Percentiles rank a stretch among this genome's conserved stretches.
Conservation (phyloP, 2,329 filamentous ascomycete genomes). For the Epicoccum sorghinum region DNA sequence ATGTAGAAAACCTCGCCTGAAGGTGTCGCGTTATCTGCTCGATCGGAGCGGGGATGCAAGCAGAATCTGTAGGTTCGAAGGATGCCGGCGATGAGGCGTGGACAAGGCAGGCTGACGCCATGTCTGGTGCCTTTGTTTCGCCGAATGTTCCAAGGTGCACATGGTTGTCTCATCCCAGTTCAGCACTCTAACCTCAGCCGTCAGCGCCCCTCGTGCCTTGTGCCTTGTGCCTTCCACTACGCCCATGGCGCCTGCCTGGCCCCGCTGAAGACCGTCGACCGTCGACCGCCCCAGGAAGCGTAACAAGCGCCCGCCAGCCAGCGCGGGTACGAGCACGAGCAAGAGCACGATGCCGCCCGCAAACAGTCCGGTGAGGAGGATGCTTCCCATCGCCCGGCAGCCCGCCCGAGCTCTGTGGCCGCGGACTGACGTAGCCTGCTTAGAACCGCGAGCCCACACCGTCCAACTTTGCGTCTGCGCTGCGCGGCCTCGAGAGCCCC, state of each 20-base stretch:
- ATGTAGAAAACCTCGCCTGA: not conserved
- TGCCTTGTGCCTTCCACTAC: constrained; percentile 15
- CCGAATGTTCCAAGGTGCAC: constrained; percentile 3
- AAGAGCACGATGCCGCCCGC: constrained; percentile 42
- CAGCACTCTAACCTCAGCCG: not conserved
- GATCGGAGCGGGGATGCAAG: not conserved
- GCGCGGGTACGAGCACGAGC: not conserved
- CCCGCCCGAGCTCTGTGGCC: not conserved
- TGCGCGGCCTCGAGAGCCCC: constrained; percentile 55
- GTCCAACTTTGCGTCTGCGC: constrained; percentile 54
- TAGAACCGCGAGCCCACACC: constrained; percentile 39
- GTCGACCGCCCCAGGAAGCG: not conserved
- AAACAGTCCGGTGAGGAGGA: constrained; percentile 37
- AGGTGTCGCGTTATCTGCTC: constrained; percentile 1
- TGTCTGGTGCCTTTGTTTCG: constrained; percentile 12
- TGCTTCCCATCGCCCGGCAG: constrained; percentile 6
- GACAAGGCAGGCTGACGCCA: not conserved
- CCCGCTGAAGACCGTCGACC: constrained; percentile 1
- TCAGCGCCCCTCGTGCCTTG: constrained; percentile 1
- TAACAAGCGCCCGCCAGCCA: not conserved
- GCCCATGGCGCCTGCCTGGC: constrained; percentile 21
- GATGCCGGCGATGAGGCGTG: not conserved
- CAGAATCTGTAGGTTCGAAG: not conserved
- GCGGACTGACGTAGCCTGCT: constrained; percentile 30
- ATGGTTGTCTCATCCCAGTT: not conserved